These are phyloP conservation scores for Carex pumila DNA, from an alignment of 176 grass and related monocot species.

Conservation along the genomic window DNA sequence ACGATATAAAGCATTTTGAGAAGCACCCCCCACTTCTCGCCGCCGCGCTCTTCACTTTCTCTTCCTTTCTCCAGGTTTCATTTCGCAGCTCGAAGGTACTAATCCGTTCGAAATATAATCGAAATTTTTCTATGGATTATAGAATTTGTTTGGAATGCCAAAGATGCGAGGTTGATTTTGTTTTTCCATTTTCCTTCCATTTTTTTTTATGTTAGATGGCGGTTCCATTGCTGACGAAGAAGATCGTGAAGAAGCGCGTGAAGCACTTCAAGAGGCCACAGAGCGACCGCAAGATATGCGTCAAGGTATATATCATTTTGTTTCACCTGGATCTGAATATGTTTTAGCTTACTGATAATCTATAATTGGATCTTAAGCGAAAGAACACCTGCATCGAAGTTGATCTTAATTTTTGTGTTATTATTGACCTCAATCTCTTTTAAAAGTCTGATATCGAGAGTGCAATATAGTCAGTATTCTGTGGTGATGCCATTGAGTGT, in stretches of 20 bases:
- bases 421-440: not conserved
- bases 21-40: not conserved
- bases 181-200: not conserved
- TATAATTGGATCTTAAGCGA: not conserved
- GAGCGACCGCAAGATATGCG: constrained; percentile 60
- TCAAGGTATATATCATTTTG: constrained; percentile 31
- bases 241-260: constrained; percentile 82
- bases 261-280: constrained; percentile 80
- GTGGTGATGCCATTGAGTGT: not conserved
- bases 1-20: not conserved
- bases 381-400: too few relatives aligned
- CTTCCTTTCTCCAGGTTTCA: not conserved
- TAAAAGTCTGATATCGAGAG: not conserved
- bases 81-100: not conserved
- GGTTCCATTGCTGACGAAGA: constrained; percentile 48
- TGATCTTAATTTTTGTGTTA: not conserved
- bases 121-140: not conserved
- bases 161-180: not conserved
- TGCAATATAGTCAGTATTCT: not conserved
- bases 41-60: constrained; percentile 1
- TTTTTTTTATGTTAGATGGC: constrained; percentile 34
- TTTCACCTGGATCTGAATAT: not conserved
- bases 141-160: not conserved
- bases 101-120: not conserved
- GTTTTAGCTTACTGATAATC: not conserved